Percentiles rank a stretch among this genome's conserved stretches.
phyloP scores from a whole-genome alignment of 441 rosid species.

The Corymbia citriodora region DNA sequence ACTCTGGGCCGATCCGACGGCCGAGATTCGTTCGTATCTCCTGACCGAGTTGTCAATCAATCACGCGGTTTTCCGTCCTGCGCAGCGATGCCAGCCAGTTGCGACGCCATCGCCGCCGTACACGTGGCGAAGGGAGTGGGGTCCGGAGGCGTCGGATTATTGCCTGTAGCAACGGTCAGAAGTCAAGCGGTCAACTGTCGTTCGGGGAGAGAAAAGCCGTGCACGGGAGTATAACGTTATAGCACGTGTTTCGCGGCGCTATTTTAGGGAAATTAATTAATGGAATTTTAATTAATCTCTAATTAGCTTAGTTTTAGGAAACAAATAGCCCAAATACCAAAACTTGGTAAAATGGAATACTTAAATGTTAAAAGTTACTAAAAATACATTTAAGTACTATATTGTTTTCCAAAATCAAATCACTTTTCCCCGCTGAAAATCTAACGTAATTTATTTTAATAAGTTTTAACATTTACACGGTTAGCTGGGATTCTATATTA shows the following conservation, averaged over 20 bases:
- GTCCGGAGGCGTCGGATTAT: not conserved
- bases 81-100: not conserved
- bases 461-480: too few relatives aligned
- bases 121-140: not conserved
- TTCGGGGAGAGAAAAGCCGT: not conserved
- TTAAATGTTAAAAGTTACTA: too few relatives aligned
- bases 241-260: not conserved
- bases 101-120: not conserved
- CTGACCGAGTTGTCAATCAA: not conserved
- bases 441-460: too few relatives aligned
- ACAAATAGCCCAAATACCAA: too few relatives aligned
- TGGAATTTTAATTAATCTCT: not conserved
- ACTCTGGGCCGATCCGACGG: not conserved
- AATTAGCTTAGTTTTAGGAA: too few relatives aligned
- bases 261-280: not conserved
- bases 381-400: too few relatives aligned
- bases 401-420: too few relatives aligned
- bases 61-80: not conserved
- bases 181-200: not conserved
- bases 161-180: not conserved
- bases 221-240: not conserved
- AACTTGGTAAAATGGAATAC: too few relatives aligned
- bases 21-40: not conserved
- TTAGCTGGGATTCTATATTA: too few relatives aligned
- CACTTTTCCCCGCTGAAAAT: too few relatives aligned